Evolutionary conservation across 2,329 filamentous ascomycete species (phyloP).

Genomic region (Fusarium brevicatenulatum): DNA sequence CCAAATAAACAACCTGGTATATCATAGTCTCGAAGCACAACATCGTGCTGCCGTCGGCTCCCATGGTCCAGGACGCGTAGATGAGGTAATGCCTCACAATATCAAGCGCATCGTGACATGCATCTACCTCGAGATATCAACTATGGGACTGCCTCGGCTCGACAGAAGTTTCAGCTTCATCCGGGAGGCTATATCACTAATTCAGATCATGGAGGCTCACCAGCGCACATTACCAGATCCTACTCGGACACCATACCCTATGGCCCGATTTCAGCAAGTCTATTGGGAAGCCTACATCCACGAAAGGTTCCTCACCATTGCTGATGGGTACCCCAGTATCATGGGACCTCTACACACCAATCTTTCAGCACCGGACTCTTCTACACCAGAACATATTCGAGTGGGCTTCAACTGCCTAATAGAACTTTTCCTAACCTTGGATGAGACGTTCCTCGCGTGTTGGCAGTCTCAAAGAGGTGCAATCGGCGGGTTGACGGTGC

Average conservation of each 20-base stretch:
- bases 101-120: conserved; percentile 61
- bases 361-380: conserved; percentile 46
- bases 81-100: conserved; percentile 53
- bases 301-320: conserved; percentile 65
- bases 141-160: conserved; percentile 59
- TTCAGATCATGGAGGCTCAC: conserved; percentile 38
- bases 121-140: conserved; percentile 63
- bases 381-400: conserved; percentile 50
- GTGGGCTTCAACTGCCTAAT: conserved; percentile 53
- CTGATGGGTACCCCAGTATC: conserved; percentile 56
- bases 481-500: conserved; percentile 45
- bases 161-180: conserved; percentile 62
- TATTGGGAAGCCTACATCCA: conserved; percentile 68
- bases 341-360: conserved; percentile 48
- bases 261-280: conserved; percentile 53
- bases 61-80: conserved; percentile 49
- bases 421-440: conserved; percentile 52
- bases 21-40: conserved; percentile 44
- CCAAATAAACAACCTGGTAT: conserved; percentile 39
- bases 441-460: conserved; percentile 51
- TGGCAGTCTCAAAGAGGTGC: conserved; percentile 49
- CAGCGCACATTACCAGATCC: conserved; percentile 28
- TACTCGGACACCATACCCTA: conserved; percentile 21
- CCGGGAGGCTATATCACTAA: conserved; percentile 57
- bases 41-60: conserved; percentile 41